These are phyloP conservation scores for Brassica cretica DNA, from an alignment of 345 rosid genomes.

Conservation along the genomic window DNA sequence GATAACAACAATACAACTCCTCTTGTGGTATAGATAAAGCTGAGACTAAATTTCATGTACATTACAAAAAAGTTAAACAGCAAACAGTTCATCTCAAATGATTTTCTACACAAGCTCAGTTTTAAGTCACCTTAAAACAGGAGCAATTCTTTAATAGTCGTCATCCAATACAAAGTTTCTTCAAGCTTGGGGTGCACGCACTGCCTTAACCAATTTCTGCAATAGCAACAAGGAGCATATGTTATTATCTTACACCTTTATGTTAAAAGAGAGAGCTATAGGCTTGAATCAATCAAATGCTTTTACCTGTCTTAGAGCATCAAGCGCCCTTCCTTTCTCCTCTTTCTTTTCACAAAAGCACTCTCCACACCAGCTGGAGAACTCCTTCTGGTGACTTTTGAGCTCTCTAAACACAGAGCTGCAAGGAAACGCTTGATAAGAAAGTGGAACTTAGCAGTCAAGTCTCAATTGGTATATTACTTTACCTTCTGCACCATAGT, in stretches of 20 bases:
- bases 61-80: slow-evolving; percentile 9
- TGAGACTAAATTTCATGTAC: slow-evolving; percentile 34
- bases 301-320: slow-evolving; percentile 66
- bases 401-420: slow-evolving; percentile 90
- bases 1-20: slow-evolving; percentile 10
- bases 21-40: slow-evolving; percentile 11
- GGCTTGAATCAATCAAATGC: slow-evolving; percentile 7
- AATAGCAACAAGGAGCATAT: slow-evolving; percentile 9
- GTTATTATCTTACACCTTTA: background rate
- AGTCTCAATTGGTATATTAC: background rate
- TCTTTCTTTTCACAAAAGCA: slow-evolving; percentile 72
- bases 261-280: slow-evolving; percentile 4
- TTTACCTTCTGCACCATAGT: slow-evolving; percentile 94
- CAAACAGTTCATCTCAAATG: slow-evolving; percentile 3
- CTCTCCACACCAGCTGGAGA: slow-evolving; percentile 91
- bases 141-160: slow-evolving; percentile 24
- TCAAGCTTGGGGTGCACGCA: slow-evolving; percentile 38
- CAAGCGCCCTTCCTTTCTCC: slow-evolving; percentile 56
- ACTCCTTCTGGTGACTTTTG: slow-evolving; percentile 79
- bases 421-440: slow-evolving; percentile 26
- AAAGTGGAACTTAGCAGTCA: slow-evolving; percentile 1
- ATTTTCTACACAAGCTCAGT: slow-evolving; percentile 46
- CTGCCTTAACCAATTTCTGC: slow-evolving; percentile 51
- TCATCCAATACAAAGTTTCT: slow-evolving; percentile 25
- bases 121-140: slow-evolving; percentile 37